These are phyloP conservation scores for Candida pseudoviswanathii DNA, from an alignment of 1,139 yeast genomes.

Conservation along the genomic window DNA sequence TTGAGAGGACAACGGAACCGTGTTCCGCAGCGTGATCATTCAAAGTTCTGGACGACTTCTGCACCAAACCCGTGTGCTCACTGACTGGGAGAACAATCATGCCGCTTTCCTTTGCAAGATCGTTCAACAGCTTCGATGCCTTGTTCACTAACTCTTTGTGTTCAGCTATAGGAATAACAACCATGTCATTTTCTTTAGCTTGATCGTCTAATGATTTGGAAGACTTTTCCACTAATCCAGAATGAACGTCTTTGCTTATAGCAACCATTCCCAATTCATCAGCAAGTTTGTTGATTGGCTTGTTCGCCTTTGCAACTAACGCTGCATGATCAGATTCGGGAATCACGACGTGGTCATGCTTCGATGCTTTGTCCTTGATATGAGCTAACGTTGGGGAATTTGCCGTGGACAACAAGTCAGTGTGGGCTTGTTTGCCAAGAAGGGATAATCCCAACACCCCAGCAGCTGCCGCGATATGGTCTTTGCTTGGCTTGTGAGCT, in stretches of 20 bases:
- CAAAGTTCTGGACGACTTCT: slow-evolving; percentile 12
- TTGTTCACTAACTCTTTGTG: slow-evolving; percentile 7
- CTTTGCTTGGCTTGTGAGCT: slow-evolving; percentile 16
- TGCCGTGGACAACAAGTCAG: slow-evolving; percentile 16
- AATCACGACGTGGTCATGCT: slow-evolving; percentile 21
- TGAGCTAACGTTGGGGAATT: slow-evolving; percentile 25
- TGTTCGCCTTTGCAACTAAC: slow-evolving; percentile 17
- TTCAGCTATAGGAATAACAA: slow-evolving; percentile 9
- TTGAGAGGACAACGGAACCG: slow-evolving; percentile 13
- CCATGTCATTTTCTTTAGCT: slow-evolving; percentile 20
- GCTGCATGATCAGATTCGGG: slow-evolving; percentile 16
- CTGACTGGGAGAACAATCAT: slow-evolving; percentile 12
- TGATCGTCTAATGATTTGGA: slow-evolving; percentile 9
- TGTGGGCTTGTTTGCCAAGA: slow-evolving; percentile 22
- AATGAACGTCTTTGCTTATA: slow-evolving; percentile 7
- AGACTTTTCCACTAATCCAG: slow-evolving; percentile 10
- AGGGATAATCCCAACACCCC: slow-evolving; percentile 28
- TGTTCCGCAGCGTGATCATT: slow-evolving; percentile 14
- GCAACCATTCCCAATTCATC: slow-evolving; percentile 15
- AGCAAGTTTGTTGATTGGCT: slow-evolving; percentile 20
- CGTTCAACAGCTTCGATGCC: slow-evolving; percentile 9
- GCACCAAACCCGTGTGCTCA: slow-evolving; percentile 15
- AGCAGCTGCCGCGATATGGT: slow-evolving; percentile 15
- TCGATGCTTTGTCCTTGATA: slow-evolving; percentile 21
- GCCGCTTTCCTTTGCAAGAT: slow-evolving; percentile 17